phyloP scores from a whole-genome alignment of 78 protist species.

The Dictyostelium purpureum region DNA sequence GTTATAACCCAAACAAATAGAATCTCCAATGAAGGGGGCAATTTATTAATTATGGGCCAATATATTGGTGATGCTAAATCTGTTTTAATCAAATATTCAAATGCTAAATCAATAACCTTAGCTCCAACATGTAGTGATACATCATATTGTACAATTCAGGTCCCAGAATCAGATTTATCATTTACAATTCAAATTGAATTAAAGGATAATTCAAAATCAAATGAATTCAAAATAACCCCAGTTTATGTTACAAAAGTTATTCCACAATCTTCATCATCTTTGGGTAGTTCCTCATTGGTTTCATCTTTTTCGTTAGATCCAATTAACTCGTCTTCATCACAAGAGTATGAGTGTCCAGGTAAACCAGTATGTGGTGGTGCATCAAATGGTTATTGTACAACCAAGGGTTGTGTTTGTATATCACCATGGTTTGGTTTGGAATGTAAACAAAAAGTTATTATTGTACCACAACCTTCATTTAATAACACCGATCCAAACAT shows the following conservation, averaged over 20 bases:
- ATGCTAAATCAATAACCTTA: background rate
- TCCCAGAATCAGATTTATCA: background rate
- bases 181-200: background rate
- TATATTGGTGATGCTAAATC: too few species aligned
- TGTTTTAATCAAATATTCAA: too few species aligned
- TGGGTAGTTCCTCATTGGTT: too few species aligned
- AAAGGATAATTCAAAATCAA: background rate
- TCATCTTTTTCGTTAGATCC: too few species aligned
- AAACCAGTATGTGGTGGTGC: conserved; percentile 1
- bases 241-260: too few species aligned
- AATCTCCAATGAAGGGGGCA: background rate
- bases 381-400: conserved; percentile 12
- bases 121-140: background rate
- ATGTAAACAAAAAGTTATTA: background rate
- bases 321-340: background rate
- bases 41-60: background rate
- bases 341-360: background rate
- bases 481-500: background rate
- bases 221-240: background rate
- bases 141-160: background rate
- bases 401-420: conserved; percentile 7
- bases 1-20: background rate
- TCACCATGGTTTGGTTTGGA: background rate
- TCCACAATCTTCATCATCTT: too few species aligned
- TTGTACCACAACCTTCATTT: background rate